A percentile compares a stretch with the other conserved stretches of the same genome.
Evolutionary conservation across 371 early-diverging fungal genomes (phyloP).

Genomic region (Actinomortierella wolfii): DNA sequence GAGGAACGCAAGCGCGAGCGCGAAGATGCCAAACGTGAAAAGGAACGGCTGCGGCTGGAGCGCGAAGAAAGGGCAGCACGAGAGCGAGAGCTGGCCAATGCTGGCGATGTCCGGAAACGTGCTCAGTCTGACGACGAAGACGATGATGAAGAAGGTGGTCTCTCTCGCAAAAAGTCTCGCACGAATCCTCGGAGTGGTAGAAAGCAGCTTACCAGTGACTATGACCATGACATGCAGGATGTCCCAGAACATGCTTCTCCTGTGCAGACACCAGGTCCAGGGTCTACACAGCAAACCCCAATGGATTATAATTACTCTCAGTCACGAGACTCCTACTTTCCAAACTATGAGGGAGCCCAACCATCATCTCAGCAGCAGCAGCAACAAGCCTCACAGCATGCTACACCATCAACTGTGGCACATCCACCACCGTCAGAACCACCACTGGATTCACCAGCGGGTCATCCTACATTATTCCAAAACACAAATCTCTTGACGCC

Average conservation of each 20-base stretch:
- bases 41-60: constrained; percentile 34
- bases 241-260: background rate
- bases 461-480: constrained; percentile 37
- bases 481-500: constrained; percentile 31
- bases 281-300: too few species aligned
- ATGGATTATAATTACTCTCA: too few species aligned
- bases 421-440: background rate
- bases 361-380: background rate
- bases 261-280: too few species aligned
- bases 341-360: background rate
- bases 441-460: constrained; percentile 1
- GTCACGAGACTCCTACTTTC: constrained; percentile 17
- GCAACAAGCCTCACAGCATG: constrained; percentile 13
- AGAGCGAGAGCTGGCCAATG: background rate
- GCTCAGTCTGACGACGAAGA: too few species aligned
- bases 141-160: too few species aligned
- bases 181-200: too few species aligned
- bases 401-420: background rate
- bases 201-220: too few species aligned
- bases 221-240: background rate
- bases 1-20: constrained; percentile 36
- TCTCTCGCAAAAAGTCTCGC: too few species aligned
- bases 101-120: too few species aligned
- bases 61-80: constrained; percentile 30
- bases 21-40: constrained; percentile 39